These are phyloP conservation scores for Phytophthora sojae DNA, from an alignment of 352 stramenopile species.

Conservation along the genomic window DNA sequence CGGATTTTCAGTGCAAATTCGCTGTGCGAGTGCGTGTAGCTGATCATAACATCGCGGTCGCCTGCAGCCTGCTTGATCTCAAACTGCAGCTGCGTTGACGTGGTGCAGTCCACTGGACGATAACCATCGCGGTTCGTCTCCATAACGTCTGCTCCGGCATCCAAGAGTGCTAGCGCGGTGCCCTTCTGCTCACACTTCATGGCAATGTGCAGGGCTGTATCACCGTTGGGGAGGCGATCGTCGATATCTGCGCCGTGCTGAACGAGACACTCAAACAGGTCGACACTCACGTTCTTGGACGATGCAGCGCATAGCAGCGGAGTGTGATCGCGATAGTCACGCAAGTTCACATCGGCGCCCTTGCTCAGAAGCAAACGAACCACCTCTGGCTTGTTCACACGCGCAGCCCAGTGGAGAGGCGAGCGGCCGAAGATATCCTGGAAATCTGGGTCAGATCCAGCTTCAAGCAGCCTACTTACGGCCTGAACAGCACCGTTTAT, in stretches of 20 bases:
- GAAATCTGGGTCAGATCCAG: constrained; percentile 74
- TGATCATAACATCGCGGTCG: constrained; percentile 90
- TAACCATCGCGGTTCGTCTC: constrained; percentile 70
- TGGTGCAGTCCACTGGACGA: constrained; percentile 83
- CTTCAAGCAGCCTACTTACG: constrained; percentile 56
- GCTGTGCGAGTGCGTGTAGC: constrained; percentile 84
- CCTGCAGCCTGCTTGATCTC: constrained; percentile 82
- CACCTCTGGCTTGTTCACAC: constrained; percentile 60
- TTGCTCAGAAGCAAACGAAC: constrained; percentile 58
- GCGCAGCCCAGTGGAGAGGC: constrained; percentile 74
- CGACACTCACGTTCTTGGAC: constrained; percentile 55
- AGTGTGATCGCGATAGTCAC: constrained; percentile 66
- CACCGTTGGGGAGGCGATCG: constrained; percentile 67
- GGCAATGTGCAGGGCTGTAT: constrained; percentile 78
- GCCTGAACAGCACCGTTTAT: constrained; percentile 59
- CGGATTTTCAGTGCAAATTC: constrained; percentile 80
- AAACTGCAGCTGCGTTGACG: constrained; percentile 82
- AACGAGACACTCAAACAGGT: constrained; percentile 67
- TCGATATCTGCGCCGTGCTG: constrained; percentile 68
- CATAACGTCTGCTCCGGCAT: constrained; percentile 69
- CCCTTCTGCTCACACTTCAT: constrained; percentile 75
- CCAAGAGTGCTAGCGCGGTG: constrained; percentile 68
- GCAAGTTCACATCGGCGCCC: constrained; percentile 61
- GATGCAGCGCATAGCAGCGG: constrained; percentile 70
- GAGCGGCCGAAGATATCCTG: constrained; percentile 69